Base-by-base conservation (phyloP, 2,329 filamentous ascomycete species). In the Colletotrichum kahawae region DNA sequence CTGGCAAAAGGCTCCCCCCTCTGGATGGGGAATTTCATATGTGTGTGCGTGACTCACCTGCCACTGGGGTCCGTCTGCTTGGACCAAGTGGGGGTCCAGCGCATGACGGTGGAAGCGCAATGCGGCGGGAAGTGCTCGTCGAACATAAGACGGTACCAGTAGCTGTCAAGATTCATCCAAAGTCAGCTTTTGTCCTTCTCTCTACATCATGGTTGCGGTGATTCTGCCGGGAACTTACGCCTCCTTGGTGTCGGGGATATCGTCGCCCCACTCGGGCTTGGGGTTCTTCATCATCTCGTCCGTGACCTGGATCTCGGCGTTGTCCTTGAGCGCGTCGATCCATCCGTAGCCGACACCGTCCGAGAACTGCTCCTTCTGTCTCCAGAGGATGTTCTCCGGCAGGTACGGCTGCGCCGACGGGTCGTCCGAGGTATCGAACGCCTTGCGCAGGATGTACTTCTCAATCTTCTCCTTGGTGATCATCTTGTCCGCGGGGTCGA, bases 231-330 rank as follows among this genome's bases (percentile, higher is more conserved):
- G 43, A 56, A 43, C 73, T 65, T 92, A 96, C 87, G 95, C 97
- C 88, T 99, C 97, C 91, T 99, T 99, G 82, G 94, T 96, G 82
- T 98, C 96, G 12, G 97, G 97, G 77, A 98, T 92, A 82, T 99
- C 97, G 81, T 88, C 87, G 66, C 95, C 96, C 97, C 97, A 99
- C 85, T 98, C 95, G 14, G 95, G 92, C 90, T 98, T 98, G 78
- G 97, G 96, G 91, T 97, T 96, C 90, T 96, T 95, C 94, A 98
- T 95, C 93, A 97, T 96, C 89, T 98, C 96, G 82, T 99, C 96
- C 21, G 95, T 98, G 71, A 99, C 94, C 72, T 97, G 92, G 78
- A 93, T 85, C 87, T 97, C 95, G 38, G 97, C 97, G 82, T 94
- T 95, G 86, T 98, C 97, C 90, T 98, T 98, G 81, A 99, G 92